phyloP scores from a whole-genome alignment of 2,329 filamentous ascomycete species.

The Arachnomyces sp. region DNA sequence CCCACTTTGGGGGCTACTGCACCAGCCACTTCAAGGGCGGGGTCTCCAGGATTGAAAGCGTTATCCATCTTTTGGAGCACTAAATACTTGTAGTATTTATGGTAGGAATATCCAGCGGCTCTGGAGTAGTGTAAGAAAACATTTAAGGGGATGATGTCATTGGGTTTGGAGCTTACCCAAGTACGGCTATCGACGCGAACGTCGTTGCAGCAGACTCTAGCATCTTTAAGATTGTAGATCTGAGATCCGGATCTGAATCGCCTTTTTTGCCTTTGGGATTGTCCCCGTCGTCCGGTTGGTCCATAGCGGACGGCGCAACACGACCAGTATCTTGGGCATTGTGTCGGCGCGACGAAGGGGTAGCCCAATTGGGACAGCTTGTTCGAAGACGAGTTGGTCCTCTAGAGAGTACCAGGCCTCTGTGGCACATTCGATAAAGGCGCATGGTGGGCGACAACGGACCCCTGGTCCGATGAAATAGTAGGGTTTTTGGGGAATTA shows the following conservation, averaged over 20 bases:
- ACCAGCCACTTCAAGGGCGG: constrained; percentile 72
- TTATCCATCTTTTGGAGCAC: constrained; percentile 88
- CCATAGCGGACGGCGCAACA: no score
- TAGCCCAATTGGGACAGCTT: no score
- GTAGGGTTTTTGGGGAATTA: no score
- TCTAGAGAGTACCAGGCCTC: no score
- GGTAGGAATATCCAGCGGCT: constrained; percentile 66
- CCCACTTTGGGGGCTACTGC: constrained; percentile 27
- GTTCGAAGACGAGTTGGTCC: no score
- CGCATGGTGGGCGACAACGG: no score
- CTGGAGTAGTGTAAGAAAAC: constrained; percentile 17
- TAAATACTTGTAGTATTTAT: constrained; percentile 77
- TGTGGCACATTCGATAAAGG: no score
- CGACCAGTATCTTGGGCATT: no score
- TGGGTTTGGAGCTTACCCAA: constrained; percentile 44
- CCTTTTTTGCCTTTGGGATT: constrained; percentile 14
- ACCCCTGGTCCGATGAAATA: no score
- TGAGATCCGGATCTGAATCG: constrained; percentile 25
- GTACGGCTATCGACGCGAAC: constrained; percentile 62
- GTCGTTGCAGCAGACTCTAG: constrained; percentile 67
- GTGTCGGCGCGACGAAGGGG: no score
- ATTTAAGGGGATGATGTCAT: not conserved
- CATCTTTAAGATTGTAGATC: constrained; percentile 51
- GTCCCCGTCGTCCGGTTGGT: constrained; percentile 19
- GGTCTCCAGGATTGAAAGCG: constrained; percentile 87